phyloP scores from a whole-genome alignment of 345 rosid species.

The Rhizophora mangle region DNA sequence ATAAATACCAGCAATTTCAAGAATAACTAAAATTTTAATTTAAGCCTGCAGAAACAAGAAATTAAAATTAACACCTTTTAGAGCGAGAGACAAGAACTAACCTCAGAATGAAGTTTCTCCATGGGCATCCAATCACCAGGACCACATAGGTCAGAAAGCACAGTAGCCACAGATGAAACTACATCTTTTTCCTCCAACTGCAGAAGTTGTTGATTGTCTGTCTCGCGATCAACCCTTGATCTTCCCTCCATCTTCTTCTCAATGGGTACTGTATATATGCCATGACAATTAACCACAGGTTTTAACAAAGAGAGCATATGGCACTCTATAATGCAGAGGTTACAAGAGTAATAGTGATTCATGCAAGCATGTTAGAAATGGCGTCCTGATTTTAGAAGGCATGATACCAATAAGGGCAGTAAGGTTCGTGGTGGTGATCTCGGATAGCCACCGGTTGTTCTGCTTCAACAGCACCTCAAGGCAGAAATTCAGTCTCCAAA shows the following conservation, averaged over 20 bases:
- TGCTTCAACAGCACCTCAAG: neutral
- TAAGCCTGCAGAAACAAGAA: neutral
- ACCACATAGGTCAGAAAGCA: constrained; percentile 95
- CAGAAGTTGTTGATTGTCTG: constrained; percentile 89
- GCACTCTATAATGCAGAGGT: constrained; percentile 3
- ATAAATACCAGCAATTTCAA: neutral
- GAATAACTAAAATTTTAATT: neutral
- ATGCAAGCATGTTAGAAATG: neutral
- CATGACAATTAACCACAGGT: constrained; percentile 17
- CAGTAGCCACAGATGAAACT: constrained; percentile 96
- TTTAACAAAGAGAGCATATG: neutral
- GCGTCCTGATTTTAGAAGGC: neutral
- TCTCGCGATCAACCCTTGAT: constrained; percentile 75
- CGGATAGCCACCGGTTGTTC: neutral
- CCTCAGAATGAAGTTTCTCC: constrained; percentile 93
- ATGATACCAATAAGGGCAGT: neutral
- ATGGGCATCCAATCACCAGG: constrained; percentile 99
- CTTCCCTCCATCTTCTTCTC: constrained; percentile 88
- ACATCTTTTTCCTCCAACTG: constrained; percentile 97
- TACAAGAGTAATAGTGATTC: neutral
- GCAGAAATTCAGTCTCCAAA: neutral
- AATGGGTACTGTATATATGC: constrained; percentile 29
- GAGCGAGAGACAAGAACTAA: constrained; percentile 25
- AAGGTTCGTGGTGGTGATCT: neutral
- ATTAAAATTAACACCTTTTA: neutral